Base-by-base conservation (phyloP, 2,329 filamentous ascomycete genomes). In the Apiospora koreana region DNA sequence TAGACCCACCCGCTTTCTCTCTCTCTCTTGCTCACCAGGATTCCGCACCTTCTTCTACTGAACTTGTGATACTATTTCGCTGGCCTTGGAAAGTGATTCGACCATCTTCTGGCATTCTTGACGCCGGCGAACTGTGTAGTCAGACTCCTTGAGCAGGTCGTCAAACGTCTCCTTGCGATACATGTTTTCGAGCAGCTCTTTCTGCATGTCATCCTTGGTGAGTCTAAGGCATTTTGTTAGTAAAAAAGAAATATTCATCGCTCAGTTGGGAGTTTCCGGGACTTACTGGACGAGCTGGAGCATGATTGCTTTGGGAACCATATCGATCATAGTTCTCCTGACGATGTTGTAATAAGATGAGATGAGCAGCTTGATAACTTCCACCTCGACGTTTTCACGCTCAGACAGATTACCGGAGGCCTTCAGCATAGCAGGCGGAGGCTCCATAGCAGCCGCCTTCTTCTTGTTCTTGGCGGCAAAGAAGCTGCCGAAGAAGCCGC, bases 101-200 rank as follows among this genome's bases (percentile, higher is more conserved):
- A 99, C 96, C 96, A 99, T 99, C 83, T 98, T 94, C 84, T 97
- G 94, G 83, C 96, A 99, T 83, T 99, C 96, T 87, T 99, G 99
- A 81, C 96, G 89, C 82, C 96, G 89, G 77, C 95, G 91, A 78
- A 97, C 88, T 3, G 96, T 99, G 87, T 97, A 98, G 82, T 99
- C 96, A 80, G 94, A 97, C 84, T 99, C 96, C 88, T 97, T 98
- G 74, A 99, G 91, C 74, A 99, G 86, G 72, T 98, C 95, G 76
- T 99, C 96, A 38, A 98, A 88, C 77, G 95, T 93, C 80, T 93
- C 91, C 68, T 91, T 92, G 80, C 94, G 91, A 87, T 99, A 99
- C 93, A 99, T 96, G 83, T 97, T 95, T 84, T 97, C 95, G 64
- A 99, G 89, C 31, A 99, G 89, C 84, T 99, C 96, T 77, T 93